phyloP scores from a whole-genome alignment of 2,329 filamentous ascomycete species.

The Huntiella decipiens region DNA sequence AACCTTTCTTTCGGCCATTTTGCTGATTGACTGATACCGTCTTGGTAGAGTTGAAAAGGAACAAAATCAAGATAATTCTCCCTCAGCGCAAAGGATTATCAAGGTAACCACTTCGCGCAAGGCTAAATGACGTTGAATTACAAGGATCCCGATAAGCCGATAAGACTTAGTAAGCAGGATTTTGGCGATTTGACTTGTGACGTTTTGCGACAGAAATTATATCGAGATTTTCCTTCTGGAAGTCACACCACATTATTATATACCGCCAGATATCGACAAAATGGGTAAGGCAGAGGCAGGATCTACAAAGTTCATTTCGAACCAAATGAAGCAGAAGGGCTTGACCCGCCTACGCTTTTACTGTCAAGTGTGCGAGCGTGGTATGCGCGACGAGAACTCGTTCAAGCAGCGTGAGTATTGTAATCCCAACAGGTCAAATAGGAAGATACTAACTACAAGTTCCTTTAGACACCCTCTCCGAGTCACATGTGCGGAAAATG shows the following conservation, averaged over 20 bases:
- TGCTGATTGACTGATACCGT: neutral
- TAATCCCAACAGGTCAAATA: neutral
- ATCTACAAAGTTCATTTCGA: constrained; percentile 73
- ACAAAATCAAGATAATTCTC: neutral
- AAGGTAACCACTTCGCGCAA: neutral
- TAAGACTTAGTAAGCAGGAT: constrained; percentile 7
- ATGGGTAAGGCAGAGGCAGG: constrained; percentile 92
- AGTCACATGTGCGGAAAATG: constrained; percentile 81
- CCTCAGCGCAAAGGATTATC: no score
- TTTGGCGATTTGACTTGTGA: constrained; percentile 4
- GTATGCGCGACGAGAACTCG: constrained; percentile 13
- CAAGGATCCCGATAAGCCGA: constrained; percentile 5
- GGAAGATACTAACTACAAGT: neutral
- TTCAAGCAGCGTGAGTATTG: constrained; percentile 12
- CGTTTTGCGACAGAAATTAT: neutral
- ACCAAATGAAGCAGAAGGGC: constrained; percentile 72
- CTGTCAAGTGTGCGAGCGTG: constrained; percentile 56
- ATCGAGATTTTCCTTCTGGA: no score
- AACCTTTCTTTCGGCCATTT: constrained; percentile 76
- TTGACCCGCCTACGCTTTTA: constrained; percentile 76
- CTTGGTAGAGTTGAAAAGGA: neutral
- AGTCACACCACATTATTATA: neutral
- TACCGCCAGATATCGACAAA: constrained; percentile 19
- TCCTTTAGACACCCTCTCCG: constrained; percentile 68
- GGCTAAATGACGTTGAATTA: constrained; percentile 5